These are phyloP conservation scores for Nepenthes mirabilis DNA, from an alignment of 148 eudicot genomes.

Conservation along the genomic window DNA sequence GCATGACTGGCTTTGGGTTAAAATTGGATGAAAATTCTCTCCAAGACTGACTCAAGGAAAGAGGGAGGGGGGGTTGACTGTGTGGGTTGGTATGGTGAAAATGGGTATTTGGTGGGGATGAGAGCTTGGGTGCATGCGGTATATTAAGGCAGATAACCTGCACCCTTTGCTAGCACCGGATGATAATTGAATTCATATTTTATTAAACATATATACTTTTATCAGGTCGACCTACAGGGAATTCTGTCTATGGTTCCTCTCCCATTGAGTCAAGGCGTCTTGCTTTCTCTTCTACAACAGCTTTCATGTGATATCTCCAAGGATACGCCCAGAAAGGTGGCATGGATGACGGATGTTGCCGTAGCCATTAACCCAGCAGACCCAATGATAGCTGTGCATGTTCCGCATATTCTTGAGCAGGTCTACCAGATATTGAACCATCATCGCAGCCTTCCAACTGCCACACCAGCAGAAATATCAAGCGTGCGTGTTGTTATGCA, in stretches of 20 bases:
- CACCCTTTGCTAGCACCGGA: too few species aligned
- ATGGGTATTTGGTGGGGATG: too few species aligned
- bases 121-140: too few species aligned
- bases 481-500: slow-evolving; percentile 64
- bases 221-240: slow-evolving; percentile 66
- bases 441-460: slow-evolving; percentile 53
- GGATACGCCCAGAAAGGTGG: slow-evolving; percentile 50
- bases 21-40: too few species aligned
- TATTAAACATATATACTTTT: neutral
- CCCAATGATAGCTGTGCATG: slow-evolving; percentile 67
- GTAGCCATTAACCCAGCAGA: slow-evolving; percentile 66
- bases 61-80: too few species aligned
- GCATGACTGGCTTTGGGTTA: too few species aligned
- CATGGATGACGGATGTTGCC: slow-evolving; percentile 81
- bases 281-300: slow-evolving; percentile 94
- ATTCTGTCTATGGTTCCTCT: slow-evolving; percentile 38
- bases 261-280: slow-evolving; percentile 85
- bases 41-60: too few species aligned
- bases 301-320: slow-evolving; percentile 71
- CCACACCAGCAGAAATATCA: slow-evolving; percentile 36
- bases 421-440: slow-evolving; percentile 79
- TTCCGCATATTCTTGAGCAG: slow-evolving; percentile 83
- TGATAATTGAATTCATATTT: too few species aligned
- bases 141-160: too few species aligned
- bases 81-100: too few species aligned